These are phyloP conservation scores for Fusarium temperatum DNA, from an alignment of 2,329 filamentous ascomycete species.

Conservation along the genomic window DNA sequence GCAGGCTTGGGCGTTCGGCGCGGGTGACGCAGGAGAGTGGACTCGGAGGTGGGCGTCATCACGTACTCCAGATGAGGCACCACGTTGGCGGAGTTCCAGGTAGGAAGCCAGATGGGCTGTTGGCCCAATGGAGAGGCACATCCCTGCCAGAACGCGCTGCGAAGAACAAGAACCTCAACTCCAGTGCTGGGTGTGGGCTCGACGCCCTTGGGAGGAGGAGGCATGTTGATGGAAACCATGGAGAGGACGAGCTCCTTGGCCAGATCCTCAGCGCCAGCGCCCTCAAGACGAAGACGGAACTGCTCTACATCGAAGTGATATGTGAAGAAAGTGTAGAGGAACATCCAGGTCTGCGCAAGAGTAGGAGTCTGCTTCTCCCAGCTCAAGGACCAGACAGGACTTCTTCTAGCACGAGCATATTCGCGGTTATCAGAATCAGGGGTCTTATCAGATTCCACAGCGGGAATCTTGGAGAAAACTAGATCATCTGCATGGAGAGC, in stretches of 20 bases:
- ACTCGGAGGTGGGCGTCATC: constrained; percentile 44
- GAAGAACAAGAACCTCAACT: constrained; percentile 53
- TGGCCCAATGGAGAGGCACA: constrained; percentile 71
- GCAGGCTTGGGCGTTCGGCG: constrained; percentile 73
- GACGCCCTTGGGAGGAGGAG: constrained; percentile 45
- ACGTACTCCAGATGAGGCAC: constrained; percentile 49
- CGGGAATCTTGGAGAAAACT: constrained; percentile 30
- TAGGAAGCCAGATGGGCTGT: constrained; percentile 66
- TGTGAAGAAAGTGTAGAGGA: constrained; percentile 58
- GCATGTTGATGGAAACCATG: constrained; percentile 54
- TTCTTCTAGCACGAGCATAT: constrained; percentile 60
- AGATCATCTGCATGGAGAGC: constrained; percentile 32
- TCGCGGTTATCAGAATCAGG: constrained; percentile 49
- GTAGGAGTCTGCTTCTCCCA: constrained; percentile 55
- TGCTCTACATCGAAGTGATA: constrained; percentile 34
- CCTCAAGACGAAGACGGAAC: constrained; percentile 36
- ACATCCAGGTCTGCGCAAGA: constrained; percentile 59
- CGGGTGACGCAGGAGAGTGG: constrained; percentile 65
- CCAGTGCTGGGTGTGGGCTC: constrained; percentile 40
- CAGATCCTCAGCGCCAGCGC: constrained; percentile 24
- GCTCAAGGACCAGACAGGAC: constrained; percentile 53
- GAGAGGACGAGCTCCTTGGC: constrained; percentile 49
- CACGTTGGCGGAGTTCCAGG: constrained; percentile 48
- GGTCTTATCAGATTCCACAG: constrained; percentile 36
- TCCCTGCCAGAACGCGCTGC: constrained; percentile 71